Percentiles rank a stretch among this genome's conserved stretches.
Evolutionary conservation across 805 yeast species (phyloP).

Genomic region (Starmerella vaccinii): DNA sequence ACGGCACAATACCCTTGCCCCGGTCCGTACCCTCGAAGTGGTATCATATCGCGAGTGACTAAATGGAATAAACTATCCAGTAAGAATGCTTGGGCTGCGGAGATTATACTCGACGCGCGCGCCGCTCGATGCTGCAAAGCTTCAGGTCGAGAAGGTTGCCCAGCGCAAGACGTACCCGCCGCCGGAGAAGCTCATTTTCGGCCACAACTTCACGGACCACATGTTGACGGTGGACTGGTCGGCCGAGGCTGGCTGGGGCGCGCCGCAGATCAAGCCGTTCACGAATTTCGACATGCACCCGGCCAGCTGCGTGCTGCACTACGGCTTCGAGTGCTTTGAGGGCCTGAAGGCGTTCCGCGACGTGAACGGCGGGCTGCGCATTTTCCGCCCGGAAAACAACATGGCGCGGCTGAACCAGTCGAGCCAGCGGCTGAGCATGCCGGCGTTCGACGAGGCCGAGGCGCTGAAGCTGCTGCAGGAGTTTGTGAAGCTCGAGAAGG

Average conservation of each 20-base stretch:
- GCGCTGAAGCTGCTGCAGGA: constrained; percentile 65
- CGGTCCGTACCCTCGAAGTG: neutral
- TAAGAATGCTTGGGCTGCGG: neutral
- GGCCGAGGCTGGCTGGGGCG: constrained; percentile 65
- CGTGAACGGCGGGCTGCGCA: constrained; percentile 48
- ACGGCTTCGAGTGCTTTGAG: constrained; percentile 89
- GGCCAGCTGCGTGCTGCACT: constrained; percentile 82
- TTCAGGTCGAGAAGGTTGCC: constrained; percentile 39
- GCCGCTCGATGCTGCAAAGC: constrained; percentile 45
- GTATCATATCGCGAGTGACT: neutral
- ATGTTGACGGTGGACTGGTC: constrained; percentile 85
- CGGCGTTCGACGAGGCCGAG: constrained; percentile 72
- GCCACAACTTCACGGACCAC: constrained; percentile 72
- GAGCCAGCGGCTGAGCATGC: constrained; percentile 80
- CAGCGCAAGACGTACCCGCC: constrained; percentile 48
- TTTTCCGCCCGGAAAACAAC: constrained; percentile 87
- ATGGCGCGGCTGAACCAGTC: constrained; percentile 85
- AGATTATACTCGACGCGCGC: constrained; percentile 24
- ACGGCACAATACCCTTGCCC: neutral
- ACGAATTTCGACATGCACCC: constrained; percentile 73
- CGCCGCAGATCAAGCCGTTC: constrained; percentile 83
- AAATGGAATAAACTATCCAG: neutral
- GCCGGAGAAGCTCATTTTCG: constrained; percentile 57
- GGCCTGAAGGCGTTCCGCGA: constrained; percentile 87
- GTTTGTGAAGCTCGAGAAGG: constrained; percentile 61